phyloP scores from a whole-genome alignment of 306 rosid species.

The Fragaria vesca region DNA sequence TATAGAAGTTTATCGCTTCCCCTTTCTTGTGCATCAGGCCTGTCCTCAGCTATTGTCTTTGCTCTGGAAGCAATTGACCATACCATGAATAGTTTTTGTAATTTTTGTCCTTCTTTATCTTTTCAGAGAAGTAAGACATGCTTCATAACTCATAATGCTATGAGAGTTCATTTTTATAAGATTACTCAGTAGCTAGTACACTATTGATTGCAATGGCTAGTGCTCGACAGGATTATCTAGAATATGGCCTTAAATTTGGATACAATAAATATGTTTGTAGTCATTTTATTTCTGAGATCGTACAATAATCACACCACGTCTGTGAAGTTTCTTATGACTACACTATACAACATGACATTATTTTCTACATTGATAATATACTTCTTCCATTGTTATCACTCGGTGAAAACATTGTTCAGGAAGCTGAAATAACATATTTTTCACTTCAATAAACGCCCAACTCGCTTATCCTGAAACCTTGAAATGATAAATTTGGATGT shows the following conservation, averaged over 20 bases:
- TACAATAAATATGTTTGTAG: neutral
- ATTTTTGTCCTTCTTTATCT: neutral
- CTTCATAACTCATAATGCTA: neutral
- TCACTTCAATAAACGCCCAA: neutral
- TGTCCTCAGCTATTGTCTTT: neutral
- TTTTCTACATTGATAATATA: neutral
- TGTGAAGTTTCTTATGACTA: neutral
- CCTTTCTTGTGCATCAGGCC: neutral
- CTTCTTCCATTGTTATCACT: neutral
- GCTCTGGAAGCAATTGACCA: neutral
- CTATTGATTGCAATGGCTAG: neutral
- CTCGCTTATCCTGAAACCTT: constrained; percentile 14
- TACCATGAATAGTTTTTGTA: neutral
- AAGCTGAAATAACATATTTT: neutral
- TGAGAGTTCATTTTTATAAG: neutral
- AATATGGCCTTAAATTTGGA: neutral
- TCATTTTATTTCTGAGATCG: neutral
- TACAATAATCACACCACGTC: neutral
- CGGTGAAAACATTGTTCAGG: neutral
- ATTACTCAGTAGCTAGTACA: too few species aligned
- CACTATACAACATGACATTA: neutral
- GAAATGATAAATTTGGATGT: constrained; percentile 59
- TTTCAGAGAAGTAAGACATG: neutral
- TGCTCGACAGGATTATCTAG: neutral
- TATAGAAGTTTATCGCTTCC: neutral